Conservation (phyloP, 2,329 filamentous ascomycete genomes). For the Epichloe sp. region DNA sequence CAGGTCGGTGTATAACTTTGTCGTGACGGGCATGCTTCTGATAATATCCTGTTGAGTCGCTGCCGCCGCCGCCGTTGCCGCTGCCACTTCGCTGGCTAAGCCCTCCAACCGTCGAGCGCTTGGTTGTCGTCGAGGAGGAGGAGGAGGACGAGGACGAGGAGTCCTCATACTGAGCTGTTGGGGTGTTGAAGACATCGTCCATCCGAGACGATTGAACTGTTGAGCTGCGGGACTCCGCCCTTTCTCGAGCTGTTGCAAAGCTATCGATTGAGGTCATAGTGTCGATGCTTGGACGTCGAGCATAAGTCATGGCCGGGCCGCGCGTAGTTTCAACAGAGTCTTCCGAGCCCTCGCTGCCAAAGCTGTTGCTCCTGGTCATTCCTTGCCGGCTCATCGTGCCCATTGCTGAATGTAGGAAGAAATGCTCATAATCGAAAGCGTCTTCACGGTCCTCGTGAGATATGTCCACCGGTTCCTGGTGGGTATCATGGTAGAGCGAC, state of each 20-base stretch:
- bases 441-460: constrained; percentile 90
- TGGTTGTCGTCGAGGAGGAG: constrained; percentile 6
- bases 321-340: constrained; percentile 50
- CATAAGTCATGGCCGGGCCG: constrained; percentile 23
- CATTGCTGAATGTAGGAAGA: constrained; percentile 87
- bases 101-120: constrained; percentile 14
- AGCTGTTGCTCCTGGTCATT: constrained; percentile 23
- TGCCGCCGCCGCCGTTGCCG: constrained; percentile 9
- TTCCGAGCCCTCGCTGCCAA: constrained; percentile 43
- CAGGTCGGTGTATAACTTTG: constrained; percentile 30
- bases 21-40: constrained; percentile 14
- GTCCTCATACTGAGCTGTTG: constrained; percentile 10
- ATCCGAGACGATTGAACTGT: constrained; percentile 8
- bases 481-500: constrained; percentile 48
- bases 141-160: not conserved
- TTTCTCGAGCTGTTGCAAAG: constrained; percentile 44
- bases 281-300: constrained; percentile 32
- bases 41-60: constrained; percentile 11
- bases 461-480: constrained; percentile 37
- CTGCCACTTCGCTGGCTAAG: constrained; percentile 7
- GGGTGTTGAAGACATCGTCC: constrained; percentile 11
- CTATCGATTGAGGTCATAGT: constrained; percentile 39
- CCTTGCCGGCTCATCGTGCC: constrained; percentile 50
- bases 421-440: constrained; percentile 92
- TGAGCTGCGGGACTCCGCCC: constrained; percentile 24